Percentiles rank a stretch among this genome's conserved stretches.
Conservation (phyloP, 768 basidiomycete species). For the Pholiota microspora region DNA sequence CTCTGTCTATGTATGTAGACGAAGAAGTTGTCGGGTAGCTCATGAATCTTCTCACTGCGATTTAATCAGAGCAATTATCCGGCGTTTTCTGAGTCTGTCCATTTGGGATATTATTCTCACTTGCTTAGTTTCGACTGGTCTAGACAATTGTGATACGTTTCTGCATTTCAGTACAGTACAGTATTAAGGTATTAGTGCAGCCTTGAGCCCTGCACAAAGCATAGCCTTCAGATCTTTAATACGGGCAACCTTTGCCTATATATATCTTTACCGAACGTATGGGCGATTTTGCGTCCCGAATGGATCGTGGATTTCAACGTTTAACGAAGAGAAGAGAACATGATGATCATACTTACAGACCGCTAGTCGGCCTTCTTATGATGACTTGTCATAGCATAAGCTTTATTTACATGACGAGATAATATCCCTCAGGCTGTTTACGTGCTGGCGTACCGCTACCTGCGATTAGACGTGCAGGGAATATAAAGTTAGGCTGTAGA, state of each 20-base stretch:
- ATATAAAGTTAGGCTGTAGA: too few species aligned
- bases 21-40: background rate
- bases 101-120: too few species aligned
- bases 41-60: background rate
- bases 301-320: background rate
- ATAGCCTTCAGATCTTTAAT: background rate
- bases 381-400: background rate
- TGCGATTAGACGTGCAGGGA: background rate
- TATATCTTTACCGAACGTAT: background rate
- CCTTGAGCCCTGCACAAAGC: too few species aligned
- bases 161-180: too few species aligned
- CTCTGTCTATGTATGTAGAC: background rate
- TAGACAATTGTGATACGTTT: too few species aligned
- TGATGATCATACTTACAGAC: background rate
- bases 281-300: background rate
- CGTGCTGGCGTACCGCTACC: too few species aligned
- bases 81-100: background rate
- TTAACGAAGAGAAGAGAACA: background rate
- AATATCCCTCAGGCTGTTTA: background rate
- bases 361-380: background rate
- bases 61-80: background rate
- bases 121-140: too few species aligned
- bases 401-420: background rate
- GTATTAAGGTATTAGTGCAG: background rate
- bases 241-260: slow-evolving; percentile 5